A percentile compares a stretch with the other conserved stretches of the same genome.
Evolutionary conservation across 1,284 basidiomycete genomes (phyloP).

Genomic region (Apiotrichum akiyoshidainum): DNA sequence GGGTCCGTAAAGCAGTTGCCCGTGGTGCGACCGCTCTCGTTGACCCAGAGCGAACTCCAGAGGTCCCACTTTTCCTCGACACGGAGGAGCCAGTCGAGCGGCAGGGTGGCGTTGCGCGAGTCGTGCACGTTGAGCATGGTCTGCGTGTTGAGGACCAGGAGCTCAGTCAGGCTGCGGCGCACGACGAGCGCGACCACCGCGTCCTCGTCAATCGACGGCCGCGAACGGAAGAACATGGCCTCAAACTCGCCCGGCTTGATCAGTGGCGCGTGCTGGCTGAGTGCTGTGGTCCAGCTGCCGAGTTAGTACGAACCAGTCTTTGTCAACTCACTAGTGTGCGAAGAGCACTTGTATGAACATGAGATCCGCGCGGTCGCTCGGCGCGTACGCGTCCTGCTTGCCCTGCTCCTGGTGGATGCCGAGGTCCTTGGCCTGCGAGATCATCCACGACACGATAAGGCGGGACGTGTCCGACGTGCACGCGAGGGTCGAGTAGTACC

Average conservation of each 20-base stretch:
- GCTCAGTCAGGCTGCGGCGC: conserved; percentile 16
- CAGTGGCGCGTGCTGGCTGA: conserved; percentile 9
- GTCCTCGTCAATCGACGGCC: conserved; percentile 9
- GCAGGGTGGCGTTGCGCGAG: conserved; percentile 10
- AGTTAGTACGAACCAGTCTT: background rate
- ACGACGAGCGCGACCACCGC: conserved; percentile 12
- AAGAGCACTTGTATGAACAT: conserved; percentile 21
- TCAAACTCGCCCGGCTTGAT: conserved; percentile 24
- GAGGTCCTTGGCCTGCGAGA: conserved; percentile 20
- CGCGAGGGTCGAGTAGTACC: conserved; percentile 18
- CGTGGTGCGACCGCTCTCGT: conserved; percentile 13
- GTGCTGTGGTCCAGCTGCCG: conserved; percentile 13
- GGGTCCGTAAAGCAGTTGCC: conserved; percentile 15
- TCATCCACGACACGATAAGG: conserved; percentile 19
- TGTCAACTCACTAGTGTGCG: conserved; percentile 15
- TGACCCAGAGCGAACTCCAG: conserved; percentile 15
- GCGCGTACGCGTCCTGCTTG: conserved; percentile 9
- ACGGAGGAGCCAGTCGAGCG: conserved; percentile 17
- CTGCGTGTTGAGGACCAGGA: conserved; percentile 24
- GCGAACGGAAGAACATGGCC: conserved; percentile 13
- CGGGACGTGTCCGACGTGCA: conserved; percentile 13
- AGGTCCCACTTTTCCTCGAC: conserved; percentile 18
- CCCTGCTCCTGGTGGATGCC: conserved; percentile 19
- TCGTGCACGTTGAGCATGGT: conserved; percentile 18
- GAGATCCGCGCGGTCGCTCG: conserved; percentile 19